These are phyloP conservation scores for Magnusiomyces clavatus DNA, from an alignment of 1,139 yeast genomes.

Conservation along the genomic window DNA sequence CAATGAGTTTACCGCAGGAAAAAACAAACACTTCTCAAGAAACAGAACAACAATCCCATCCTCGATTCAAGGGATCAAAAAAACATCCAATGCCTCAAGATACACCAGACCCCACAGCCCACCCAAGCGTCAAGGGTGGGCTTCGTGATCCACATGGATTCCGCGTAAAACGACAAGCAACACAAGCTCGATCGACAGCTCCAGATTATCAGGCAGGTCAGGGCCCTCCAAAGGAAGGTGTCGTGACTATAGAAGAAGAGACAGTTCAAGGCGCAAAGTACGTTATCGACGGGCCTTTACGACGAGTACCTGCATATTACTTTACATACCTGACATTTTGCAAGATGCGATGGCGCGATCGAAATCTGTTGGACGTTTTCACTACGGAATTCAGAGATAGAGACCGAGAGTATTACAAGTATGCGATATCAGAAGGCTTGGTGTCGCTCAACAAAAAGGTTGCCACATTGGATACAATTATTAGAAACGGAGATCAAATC, in stretches of 20 bases:
- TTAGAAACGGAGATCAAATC: slow-evolving; percentile 79
- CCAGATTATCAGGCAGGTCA: slow-evolving; percentile 11
- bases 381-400: slow-evolving; percentile 78
- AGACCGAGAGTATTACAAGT: slow-evolving; percentile 47
- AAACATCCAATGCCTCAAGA: background rate
- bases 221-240: slow-evolving; percentile 4
- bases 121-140: slow-evolving; percentile 1
- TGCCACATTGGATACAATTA: slow-evolving; percentile 57
- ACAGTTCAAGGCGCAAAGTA: slow-evolving; percentile 33
- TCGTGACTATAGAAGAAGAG: slow-evolving; percentile 28
- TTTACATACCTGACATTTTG: slow-evolving; percentile 88
- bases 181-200: slow-evolving; percentile 17
- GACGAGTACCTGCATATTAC: slow-evolving; percentile 78
- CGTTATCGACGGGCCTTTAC: slow-evolving; percentile 36
- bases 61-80: background rate
- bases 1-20: no score
- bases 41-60: background rate
- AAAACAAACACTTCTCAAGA: no score
- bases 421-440: slow-evolving; percentile 62
- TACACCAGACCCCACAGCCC: background rate
- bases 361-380: slow-evolving; percentile 71
- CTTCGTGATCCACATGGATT: slow-evolving; percentile 24
- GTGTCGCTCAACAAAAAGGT: slow-evolving; percentile 63
- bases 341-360: slow-evolving; percentile 84
- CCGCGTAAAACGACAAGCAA: slow-evolving; percentile 23